Evolutionary conservation across 2,329 filamentous ascomycete genomes (phyloP).

Genomic region (Arthrobotrys musiformis): DNA sequence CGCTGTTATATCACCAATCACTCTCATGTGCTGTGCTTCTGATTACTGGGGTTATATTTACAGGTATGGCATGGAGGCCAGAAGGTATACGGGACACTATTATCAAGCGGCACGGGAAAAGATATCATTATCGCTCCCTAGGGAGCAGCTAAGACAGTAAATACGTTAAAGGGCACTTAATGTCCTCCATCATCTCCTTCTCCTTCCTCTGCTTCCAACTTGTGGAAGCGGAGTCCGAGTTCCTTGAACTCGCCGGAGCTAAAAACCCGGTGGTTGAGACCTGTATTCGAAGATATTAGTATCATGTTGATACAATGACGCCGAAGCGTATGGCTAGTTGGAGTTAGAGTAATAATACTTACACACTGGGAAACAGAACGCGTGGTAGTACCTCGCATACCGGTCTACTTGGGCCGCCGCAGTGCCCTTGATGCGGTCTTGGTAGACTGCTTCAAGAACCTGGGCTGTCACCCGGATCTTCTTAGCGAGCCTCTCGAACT

Average conservation of each 20-base stretch:
- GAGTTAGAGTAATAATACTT: not conserved
- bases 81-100: not conserved
- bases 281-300: not conserved
- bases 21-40: too few species aligned
- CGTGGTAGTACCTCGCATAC: slow-evolving; percentile 31
- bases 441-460: slow-evolving; percentile 30
- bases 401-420: slow-evolving; percentile 9
- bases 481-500: slow-evolving; percentile 28
- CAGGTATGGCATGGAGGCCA: not conserved
- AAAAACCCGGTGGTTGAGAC: slow-evolving; percentile 38
- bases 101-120: not conserved
- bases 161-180: not conserved
- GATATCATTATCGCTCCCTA: not conserved
- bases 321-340: not conserved
- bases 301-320: not conserved
- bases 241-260: slow-evolving; percentile 6
- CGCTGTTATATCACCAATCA: too few species aligned
- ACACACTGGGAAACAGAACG: slow-evolving; percentile 38
- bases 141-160: not conserved
- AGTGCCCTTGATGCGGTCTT: not conserved
- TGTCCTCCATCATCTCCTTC: not conserved
- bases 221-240: slow-evolving; percentile 8
- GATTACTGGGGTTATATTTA: too few species aligned
- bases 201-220: not conserved
- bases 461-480: slow-evolving; percentile 28